Base-by-base conservation (phyloP, 192 early-diverging fungal species). In the Backusella macrospora region DNA sequence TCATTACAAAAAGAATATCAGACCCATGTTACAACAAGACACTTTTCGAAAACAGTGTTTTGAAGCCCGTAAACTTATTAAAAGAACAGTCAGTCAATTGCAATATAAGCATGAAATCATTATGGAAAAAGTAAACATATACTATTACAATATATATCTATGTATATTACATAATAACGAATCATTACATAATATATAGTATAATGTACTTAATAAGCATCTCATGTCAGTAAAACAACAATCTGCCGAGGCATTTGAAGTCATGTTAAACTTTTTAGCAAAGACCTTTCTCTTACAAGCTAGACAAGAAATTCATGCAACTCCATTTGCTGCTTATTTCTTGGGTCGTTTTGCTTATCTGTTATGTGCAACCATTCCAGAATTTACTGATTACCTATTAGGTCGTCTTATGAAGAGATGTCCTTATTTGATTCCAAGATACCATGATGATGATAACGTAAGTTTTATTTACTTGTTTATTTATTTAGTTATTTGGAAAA, bases 391-490 rank as follows among this genome's bases (percentile, higher is more conserved):
- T 3, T 84, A 92, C 13, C 63, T 94, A 14, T 79, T 94, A 29
- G 88, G 88, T 21, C 80, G 92, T 14, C 64, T 96, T 15, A 72
- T 83, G 42, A 94, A 92, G 69, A 82, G 88, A 34, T 94, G 93
- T 67, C 86, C 86, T 3, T 94, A 90, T 70, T 72, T 93, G 7
- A 83, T 90, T 10, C 94, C 94, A 3, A 77, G 80, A 18, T 95
- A 91, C 65, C 76, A 80, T 47, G 78, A 76, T 42, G 76, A 81
- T 44, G 66, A 80, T 37, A 44, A 68, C 23, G 92, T 92, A 87
- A 68, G 80, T 80, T 13, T 52, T n/a, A n/a, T n/a, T n/a, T n/a
- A n/a, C n/a, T n/a, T n/a, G n/a, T n/a, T n/a, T n/a, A n/a, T n/a
- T n/a, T n/a, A n/a, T n/a, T n/a, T n/a, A n/a, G n/a, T n/a, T n/a